Base-by-base conservation (phyloP, 768 basidiomycete species). In the Agrocybe pediades region DNA sequence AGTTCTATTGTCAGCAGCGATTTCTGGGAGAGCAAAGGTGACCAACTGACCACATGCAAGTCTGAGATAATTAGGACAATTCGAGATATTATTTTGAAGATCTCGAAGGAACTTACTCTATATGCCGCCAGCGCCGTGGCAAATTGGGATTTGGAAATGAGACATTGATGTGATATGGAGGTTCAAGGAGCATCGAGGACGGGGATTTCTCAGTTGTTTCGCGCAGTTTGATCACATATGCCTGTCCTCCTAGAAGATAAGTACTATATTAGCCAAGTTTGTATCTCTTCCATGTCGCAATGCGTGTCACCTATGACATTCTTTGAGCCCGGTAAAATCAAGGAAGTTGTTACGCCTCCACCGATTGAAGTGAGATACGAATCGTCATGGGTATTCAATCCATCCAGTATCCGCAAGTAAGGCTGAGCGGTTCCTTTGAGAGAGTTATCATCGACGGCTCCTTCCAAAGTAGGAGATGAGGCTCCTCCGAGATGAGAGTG, bases 361-460 rank as follows among this genome's bases (percentile, higher is more conserved):
- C 90, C 71, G 53, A 90, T 80, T n/a, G 86, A 80, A 7, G 88
- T 72, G 17, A 67, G 71, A 68, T 86, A 92, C 0, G 89, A 78
- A 16, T 83, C 80, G 65, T 94, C 91, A 59, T 88, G 89, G 0
- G 90, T 91, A 64, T 94, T 92, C 46, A 94, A 74, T 0, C 81
- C 90, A 60, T 95, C 92, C 11, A 93, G 67, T 24, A 83, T 85
- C 29, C 90, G 78, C 7, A 94, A 74, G 86, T 86, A 88, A 15
- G 82, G 83, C 42, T 73, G 71, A 2, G 74, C 64, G 11, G 68
- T 75, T 16, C 71, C 76, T 48, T 82, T 76, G 27, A 65, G 16
- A 9, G 86, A 87, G 63, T 87, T 85, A 23, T 62, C 77, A 60
- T 90, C 90, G 13, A 48, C 53, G 2, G 78, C 69, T 16, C 85